Evolutionary conservation across 768 basidiomycete genomes (phyloP), one percentile per base, ranked within the genome.

Genomic region (Tricholoma flavovirens): DNA sequence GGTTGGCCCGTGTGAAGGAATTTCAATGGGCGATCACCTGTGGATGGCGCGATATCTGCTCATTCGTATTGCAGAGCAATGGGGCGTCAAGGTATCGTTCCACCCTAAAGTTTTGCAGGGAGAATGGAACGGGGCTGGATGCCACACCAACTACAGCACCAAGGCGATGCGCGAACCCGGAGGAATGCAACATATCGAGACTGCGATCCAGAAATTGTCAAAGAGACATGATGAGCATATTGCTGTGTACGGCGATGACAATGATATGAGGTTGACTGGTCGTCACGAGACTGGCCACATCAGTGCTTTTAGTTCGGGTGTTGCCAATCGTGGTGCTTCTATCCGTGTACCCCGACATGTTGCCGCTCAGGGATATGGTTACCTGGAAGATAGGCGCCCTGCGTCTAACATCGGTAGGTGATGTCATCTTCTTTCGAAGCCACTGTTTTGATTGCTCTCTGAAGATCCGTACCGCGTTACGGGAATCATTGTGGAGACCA

Each of bases 91-190:
- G 73, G 95, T 98, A 60, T 97, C 97, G 61, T 94, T 98, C 94
- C 97, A 99, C 82, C 97, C 97, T 70, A 99, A 99, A 74, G 95
- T 95, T 59, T 88, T 98, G 67, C 68, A 76, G 61, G 97, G 97
- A 61, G 97, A 99, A 72, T 99, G 97, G 97, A 99, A 99, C 74
- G 97, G 97, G 68, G 97, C 97, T 62, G 97, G 97, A 54, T 92
- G 90, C 80, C 96, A 98, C 83, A 90, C 89, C 78, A 99, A 98
- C 86, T 98, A 83, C 83, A 91, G 88, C 67, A 98, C 97, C 64
- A 86, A 88, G 73, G 80, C 80, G 51, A 99, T 96, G 89, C 93
- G 97, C 59, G 90, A 93, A 71, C 83, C 86, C 43, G 93, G 90
- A 72, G 97, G 97, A 66, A 92, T 93, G 78, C 89, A 94, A 76